Conservation (phyloP, 192 early-diverging fungal species). For the Kickxella alabastrina region DNA sequence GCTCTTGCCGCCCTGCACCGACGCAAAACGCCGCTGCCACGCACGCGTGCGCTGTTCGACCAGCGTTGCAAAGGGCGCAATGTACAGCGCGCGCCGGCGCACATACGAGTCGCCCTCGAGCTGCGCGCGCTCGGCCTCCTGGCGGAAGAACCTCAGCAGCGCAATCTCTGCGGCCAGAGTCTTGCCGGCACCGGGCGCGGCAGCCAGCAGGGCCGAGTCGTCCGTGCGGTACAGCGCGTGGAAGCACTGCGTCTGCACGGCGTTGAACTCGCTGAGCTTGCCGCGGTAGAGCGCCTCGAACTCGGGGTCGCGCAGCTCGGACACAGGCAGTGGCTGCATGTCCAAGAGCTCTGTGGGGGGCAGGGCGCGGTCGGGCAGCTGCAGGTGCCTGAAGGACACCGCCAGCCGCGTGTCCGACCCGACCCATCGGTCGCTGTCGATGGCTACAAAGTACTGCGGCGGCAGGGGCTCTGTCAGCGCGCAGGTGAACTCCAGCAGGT, state of each 20-base stretch:
- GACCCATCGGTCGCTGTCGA: constrained; percentile 95
- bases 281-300: constrained; percentile 66
- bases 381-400: constrained; percentile 89
- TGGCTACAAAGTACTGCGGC: constrained; percentile 92
- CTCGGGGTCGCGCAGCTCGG: constrained; percentile 66
- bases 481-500: constrained; percentile 84
- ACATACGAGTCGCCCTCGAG: constrained; percentile 25
- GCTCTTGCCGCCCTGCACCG: constrained; percentile 80
- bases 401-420: constrained; percentile 86
- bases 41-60: constrained; percentile 70
- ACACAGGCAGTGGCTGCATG: constrained; percentile 81
- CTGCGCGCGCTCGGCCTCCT: constrained; percentile 23
- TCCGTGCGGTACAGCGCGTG: constrained; percentile 84
- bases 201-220: constrained; percentile 88
- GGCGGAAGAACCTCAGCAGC: constrained; percentile 78
- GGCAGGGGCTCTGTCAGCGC: constrained; percentile 88
- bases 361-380: constrained; percentile 86
- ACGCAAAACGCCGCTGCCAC: constrained; percentile 80
- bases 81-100: constrained; percentile 75
- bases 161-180: constrained; percentile 95
- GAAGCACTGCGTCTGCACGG: constrained; percentile 95
- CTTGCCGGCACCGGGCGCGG: constrained; percentile 92
- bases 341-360: constrained; percentile 95
- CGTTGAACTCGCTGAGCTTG: constrained; percentile 68
- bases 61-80: constrained; percentile 85